A percentile compares a stretch with the other conserved stretches of the same genome.
phyloP scores from a whole-genome alignment of 768 basidiomycete genomes.

The Cystofilobasidium capitatum region DNA sequence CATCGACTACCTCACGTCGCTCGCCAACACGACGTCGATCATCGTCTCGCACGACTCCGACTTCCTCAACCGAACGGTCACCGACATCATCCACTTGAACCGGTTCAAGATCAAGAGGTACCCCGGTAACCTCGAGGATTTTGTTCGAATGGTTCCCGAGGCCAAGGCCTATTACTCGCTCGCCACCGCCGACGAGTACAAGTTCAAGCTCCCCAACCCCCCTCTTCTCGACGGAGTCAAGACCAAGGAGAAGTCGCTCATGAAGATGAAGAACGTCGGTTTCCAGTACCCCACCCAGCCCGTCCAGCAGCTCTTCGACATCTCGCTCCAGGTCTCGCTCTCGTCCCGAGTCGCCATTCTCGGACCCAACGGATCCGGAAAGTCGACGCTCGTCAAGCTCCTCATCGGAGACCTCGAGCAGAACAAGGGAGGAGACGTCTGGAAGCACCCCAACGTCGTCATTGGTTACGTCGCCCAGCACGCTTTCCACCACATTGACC shows the following conservation, averaged over 20 bases:
- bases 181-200: conserved; percentile 91
- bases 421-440: conserved; percentile 92
- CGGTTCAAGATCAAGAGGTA: conserved; percentile 96
- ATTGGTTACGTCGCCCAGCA: conserved; percentile 98
- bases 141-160: conserved; percentile 89
- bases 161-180: conserved; percentile 97
- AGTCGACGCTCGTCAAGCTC: conserved; percentile 92
- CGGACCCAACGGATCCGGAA: conserved; percentile 95
- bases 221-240: conserved; percentile 98
- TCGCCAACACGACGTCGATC: conserved; percentile 89
- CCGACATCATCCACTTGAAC: conserved; percentile 93
- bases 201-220: conserved; percentile 94
- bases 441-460: conserved; percentile 99
- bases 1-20: conserved; percentile 77
- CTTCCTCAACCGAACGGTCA: conserved; percentile 97
- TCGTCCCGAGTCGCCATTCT: conserved; percentile 97
- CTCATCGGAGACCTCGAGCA: conserved; percentile 93
- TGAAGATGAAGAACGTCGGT: conserved; percentile 96
- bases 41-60: conserved; percentile 96
- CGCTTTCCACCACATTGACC: conserved; percentile 98
- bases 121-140: conserved; percentile 87
- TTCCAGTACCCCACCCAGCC: conserved; percentile 87
- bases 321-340: conserved; percentile 90
- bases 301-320: conserved; percentile 85
- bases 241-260: conserved; percentile 94